phyloP scores from a whole-genome alignment of 495 filamentous ascomycete genomes.

The Penicillium cosmopolitanum region DNA sequence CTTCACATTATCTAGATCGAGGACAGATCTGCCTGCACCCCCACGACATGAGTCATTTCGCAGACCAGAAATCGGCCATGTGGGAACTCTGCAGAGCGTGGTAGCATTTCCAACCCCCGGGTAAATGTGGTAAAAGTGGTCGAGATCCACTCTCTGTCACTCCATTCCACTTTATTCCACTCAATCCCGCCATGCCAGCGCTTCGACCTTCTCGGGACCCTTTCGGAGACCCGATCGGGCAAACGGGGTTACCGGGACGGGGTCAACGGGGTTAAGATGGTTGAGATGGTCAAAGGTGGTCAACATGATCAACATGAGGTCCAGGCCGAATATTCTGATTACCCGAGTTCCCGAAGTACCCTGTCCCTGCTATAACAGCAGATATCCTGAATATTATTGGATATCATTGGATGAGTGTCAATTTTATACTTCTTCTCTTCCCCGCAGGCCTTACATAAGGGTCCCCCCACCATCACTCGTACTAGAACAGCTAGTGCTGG shows the following conservation, averaged over 20 bases:
- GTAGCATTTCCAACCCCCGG: neutral
- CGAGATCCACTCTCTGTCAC: neutral
- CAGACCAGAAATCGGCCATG: neutral
- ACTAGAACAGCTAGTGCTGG: neutral
- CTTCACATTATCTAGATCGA: neutral
- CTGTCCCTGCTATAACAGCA: neutral
- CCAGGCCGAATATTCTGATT: neutral
- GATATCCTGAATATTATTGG: neutral
- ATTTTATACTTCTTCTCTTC: neutral
- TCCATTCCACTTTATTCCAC: neutral
- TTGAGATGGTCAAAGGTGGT: no score
- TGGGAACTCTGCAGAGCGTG: neutral
- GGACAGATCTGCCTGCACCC: neutral
- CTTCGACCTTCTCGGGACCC: constrained; percentile 1
- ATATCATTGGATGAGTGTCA: neutral
- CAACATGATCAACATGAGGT: neutral
- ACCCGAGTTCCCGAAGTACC: neutral
- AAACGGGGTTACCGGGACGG: neutral
- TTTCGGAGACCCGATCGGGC: constrained; percentile 4
- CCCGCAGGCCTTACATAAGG: constrained; percentile 4
- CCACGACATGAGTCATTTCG: neutral
- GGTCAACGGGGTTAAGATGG: no score
- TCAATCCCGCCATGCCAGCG: neutral
- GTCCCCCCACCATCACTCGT: neutral
- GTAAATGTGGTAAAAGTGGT: neutral